These are phyloP conservation scores for Euphorbia schlechtendalii DNA, from an alignment of 441 rosid species.

Conservation along the genomic window DNA sequence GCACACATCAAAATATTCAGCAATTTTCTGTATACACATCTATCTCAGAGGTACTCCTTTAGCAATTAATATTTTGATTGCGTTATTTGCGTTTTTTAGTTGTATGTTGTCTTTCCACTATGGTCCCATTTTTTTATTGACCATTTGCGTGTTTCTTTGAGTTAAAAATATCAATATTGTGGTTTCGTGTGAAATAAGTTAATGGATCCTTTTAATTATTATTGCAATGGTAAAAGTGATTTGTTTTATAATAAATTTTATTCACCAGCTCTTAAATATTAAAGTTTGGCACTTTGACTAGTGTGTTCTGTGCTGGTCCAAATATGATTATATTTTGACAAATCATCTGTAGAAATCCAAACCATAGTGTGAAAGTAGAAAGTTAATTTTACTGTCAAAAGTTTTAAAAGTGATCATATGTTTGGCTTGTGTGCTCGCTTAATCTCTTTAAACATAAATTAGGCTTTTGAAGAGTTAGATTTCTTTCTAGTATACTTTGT, in stretches of 20 bases:
- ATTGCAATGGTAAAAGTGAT: not conserved
- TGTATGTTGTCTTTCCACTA: not conserved
- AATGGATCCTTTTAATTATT: not conserved
- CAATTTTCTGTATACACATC: constrained; percentile 63
- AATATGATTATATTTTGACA: too few relatives aligned
- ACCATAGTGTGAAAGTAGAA: not conserved
- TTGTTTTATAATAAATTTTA: not conserved
- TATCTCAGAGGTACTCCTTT: constrained; percentile 68
- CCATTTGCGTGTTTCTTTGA: not conserved
- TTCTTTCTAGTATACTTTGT: constrained; percentile 6
- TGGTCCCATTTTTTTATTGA: not conserved
- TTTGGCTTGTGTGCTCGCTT: not conserved
- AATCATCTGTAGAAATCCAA: not conserved
- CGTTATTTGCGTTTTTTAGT: not conserved
- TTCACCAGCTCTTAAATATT: not conserved
- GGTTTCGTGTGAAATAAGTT: not conserved
- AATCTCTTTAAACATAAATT: not conserved
- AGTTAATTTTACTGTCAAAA: not conserved
- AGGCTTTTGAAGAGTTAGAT: not conserved
- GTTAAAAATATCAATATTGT: not conserved
- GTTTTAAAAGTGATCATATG: not conserved
- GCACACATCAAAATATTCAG: constrained; percentile 46
- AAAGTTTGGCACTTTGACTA: not conserved
- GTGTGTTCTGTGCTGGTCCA: not conserved
- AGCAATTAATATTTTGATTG: constrained; percentile 4